Evolutionary conservation across 23 red algal species (phyloP).

Genomic region (Gracilaria gracilis): DNA sequence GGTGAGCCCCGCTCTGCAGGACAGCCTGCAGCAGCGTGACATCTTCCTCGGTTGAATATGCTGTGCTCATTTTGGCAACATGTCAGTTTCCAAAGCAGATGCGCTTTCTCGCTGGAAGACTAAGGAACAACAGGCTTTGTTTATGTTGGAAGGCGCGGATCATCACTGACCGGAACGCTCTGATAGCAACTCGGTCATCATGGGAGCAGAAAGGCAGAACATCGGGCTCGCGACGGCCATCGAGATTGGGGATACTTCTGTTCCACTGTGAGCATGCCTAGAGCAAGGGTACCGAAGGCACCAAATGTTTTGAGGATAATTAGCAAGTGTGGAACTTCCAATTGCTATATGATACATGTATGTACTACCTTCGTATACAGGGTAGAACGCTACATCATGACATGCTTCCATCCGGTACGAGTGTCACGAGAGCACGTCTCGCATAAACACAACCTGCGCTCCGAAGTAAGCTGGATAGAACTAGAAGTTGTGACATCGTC

Average conservation of each 20-base stretch:
- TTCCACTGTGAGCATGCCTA: background rate
- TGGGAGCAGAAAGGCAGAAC: background rate
- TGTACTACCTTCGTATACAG: too few relatives aligned
- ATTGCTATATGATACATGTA: too few relatives aligned
- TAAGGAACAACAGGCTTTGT: too few relatives aligned
- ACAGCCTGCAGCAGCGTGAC: conserved; percentile 11
- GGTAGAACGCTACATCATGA: too few relatives aligned
- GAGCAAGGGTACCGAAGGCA: background rate
- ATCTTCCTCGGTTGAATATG: background rate
- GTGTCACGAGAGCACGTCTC: too few relatives aligned
- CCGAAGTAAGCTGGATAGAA: too few relatives aligned
- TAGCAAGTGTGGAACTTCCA: background rate
- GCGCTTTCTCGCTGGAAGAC: too few relatives aligned
- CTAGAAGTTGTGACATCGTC: too few relatives aligned
- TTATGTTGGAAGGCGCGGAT: background rate
- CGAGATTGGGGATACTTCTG: background rate
- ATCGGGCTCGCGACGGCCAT: background rate
- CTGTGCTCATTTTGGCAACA: background rate
- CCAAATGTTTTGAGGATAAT: background rate
- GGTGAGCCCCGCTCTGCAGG: background rate
- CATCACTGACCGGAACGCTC: too few relatives aligned
- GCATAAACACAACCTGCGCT: too few relatives aligned
- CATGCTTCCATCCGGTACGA: too few relatives aligned
- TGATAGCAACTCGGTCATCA: background rate
- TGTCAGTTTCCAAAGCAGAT: background rate